Evolutionary conservation across 805 yeast genomes (phyloP).

Genomic region (Saccharomycopsis babjevae): DNA sequence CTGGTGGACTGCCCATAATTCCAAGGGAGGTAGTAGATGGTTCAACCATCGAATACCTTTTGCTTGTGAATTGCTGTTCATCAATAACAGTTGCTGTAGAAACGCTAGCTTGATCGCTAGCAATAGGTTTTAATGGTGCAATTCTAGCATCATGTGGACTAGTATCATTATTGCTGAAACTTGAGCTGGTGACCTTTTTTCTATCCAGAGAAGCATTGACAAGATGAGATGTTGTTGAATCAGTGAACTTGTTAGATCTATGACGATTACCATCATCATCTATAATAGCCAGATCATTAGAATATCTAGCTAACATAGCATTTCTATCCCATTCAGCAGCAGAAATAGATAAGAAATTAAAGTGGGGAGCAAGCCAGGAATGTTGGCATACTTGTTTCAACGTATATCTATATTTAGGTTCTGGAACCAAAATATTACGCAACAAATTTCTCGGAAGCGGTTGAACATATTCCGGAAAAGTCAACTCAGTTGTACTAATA

Average conservation of each 20-base stretch:
- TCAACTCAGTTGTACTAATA: conserved; percentile 82
- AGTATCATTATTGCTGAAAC: neutral
- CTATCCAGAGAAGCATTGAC: neutral
- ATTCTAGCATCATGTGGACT: neutral
- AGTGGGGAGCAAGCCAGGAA: conserved; percentile 82
- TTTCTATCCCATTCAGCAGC: conserved; percentile 85
- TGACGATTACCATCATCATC: neutral
- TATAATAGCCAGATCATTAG: neutral
- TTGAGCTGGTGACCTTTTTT: neutral
- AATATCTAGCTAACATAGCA: conserved; percentile 7
- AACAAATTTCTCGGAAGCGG: conserved; percentile 87
- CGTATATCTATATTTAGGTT: conserved; percentile 67
- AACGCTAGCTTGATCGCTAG: neutral
- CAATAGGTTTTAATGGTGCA: neutral
- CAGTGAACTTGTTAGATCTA: neutral
- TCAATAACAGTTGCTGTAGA: neutral
- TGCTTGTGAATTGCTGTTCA: neutral
- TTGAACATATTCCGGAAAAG: conserved; percentile 88
- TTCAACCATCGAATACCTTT: conserved; percentile 17
- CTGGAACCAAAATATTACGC: conserved; percentile 73
- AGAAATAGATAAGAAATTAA: conserved; percentile 68
- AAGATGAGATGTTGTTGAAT: neutral
- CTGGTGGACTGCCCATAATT: conserved; percentile 6
- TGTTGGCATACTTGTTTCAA: conserved; percentile 67
- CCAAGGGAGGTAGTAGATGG: conserved; percentile 16